These are phyloP conservation scores for Boletus rex-veris DNA, from an alignment of 768 basidiomycete species.

Conservation along the genomic window DNA sequence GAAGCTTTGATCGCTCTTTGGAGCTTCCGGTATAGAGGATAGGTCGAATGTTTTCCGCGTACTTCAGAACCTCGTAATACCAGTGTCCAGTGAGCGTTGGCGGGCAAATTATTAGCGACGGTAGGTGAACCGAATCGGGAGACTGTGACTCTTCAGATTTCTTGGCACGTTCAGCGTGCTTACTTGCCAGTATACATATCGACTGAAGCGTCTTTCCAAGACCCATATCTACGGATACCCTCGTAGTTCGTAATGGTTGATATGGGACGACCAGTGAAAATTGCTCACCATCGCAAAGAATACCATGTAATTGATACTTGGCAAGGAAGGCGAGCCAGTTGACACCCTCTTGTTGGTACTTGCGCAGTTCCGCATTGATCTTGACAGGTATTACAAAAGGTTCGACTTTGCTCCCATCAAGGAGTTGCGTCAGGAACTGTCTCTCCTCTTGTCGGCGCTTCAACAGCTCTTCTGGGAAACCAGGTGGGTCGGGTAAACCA, in stretches of 20 bases:
- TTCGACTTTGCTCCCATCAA: conserved; percentile 94
- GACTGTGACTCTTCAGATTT: conserved; percentile 62
- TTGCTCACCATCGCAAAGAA: conserved; percentile 88
- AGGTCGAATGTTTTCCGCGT: conserved; percentile 78
- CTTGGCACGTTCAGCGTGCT: conserved; percentile 82
- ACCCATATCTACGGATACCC: conserved; percentile 78
- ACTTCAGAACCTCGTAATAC: conserved; percentile 97
- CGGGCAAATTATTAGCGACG: conserved; percentile 93
- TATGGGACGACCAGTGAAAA: conserved; percentile 13
- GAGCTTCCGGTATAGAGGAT: conserved; percentile 88
- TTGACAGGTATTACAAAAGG: conserved; percentile 80
- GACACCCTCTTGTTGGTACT: conserved; percentile 97
- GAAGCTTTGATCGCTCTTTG: conserved; percentile 69
- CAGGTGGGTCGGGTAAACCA: conserved; percentile 93
- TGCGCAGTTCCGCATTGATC: conserved; percentile 92
- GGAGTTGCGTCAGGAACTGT: conserved; percentile 86
- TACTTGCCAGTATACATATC: conserved; percentile 94
- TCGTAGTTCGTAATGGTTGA: neutral
- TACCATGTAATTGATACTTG: conserved; percentile 96
- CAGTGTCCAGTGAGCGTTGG: conserved; percentile 98
- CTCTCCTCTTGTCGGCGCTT: conserved; percentile 84
- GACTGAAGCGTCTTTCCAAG: conserved; percentile 97
- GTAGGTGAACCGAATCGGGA: conserved; percentile 78
- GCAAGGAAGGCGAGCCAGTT: conserved; percentile 98
- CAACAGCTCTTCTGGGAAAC: conserved; percentile 84